A percentile compares a stretch with the other conserved stretches of the same genome.
These are phyloP conservation scores for Mercurialis annua DNA, from an alignment of 345 rosid species.

Conservation along the genomic window DNA sequence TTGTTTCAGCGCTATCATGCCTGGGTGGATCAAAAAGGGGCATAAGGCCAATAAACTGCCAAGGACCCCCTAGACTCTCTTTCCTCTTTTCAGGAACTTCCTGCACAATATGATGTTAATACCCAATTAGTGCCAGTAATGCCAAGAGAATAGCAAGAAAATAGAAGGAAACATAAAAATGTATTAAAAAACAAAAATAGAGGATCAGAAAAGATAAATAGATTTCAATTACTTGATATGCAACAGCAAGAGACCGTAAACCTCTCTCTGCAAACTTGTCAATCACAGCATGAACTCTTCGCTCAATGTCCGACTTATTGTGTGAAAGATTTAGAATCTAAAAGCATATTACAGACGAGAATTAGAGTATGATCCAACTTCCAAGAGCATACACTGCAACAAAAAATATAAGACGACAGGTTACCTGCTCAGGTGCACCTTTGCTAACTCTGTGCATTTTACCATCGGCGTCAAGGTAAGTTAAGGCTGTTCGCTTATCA, in stretches of 20 bases:
- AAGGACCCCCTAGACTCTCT: conserved; percentile 91
- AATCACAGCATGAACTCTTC: conserved; percentile 88
- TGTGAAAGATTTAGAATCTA: conserved; percentile 89
- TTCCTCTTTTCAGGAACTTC: conserved; percentile 89
- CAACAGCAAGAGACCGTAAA: conserved; percentile 93
- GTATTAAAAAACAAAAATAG: not conserved
- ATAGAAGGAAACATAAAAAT: not conserved
- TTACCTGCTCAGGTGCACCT: conserved; percentile 99
- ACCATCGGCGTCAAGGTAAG: conserved; percentile 67
- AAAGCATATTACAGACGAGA: conserved; percentile 19
- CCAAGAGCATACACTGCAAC: not conserved
- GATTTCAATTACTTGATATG: conserved; percentile 63
- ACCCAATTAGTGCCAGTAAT: not conserved
- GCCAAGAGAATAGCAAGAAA: not conserved
- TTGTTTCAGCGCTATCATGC: conserved; percentile 98
- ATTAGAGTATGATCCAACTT: conserved; percentile 14
- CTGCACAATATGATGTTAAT: conserved; percentile 35
- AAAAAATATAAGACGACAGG: not conserved
- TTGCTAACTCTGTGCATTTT: conserved; percentile 98
- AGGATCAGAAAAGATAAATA: not conserved
- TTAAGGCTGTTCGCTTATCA: conserved; percentile 94
- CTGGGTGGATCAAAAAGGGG: conserved; percentile 99
- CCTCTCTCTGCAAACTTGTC: conserved; percentile 98
- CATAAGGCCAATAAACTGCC: conserved; percentile 97
- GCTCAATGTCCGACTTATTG: conserved; percentile 81